Percentiles rank a stretch among this genome's conserved stretches.
These are phyloP conservation scores for Globisporangium orthogonon DNA, from an alignment of 352 stramenopile species.

Conservation along the genomic window DNA sequence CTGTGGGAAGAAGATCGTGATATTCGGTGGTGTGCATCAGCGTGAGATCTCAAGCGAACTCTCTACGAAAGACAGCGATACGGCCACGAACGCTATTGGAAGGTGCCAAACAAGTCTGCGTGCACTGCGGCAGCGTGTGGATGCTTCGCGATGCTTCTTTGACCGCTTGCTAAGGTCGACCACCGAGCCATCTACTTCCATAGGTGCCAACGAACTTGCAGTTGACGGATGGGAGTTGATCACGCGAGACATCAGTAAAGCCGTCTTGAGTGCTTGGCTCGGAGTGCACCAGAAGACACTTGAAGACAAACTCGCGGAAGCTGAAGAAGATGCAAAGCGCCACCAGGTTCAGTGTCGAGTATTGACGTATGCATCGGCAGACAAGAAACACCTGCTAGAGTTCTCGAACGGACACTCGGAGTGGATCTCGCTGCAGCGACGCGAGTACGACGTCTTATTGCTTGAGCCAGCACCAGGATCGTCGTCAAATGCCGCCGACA, in stretches of 20 bases:
- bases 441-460: constrained; percentile 41
- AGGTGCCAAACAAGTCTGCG: constrained; percentile 1
- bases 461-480: background rate
- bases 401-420: constrained; percentile 42
- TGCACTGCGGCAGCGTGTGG: constrained; percentile 5
- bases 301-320: constrained; percentile 3
- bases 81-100: background rate
- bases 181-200: background rate
- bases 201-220: too few species aligned
- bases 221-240: constrained; percentile 2
- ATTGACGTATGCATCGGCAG: constrained; percentile 29
- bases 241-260: background rate
- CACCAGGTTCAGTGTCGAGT: constrained; percentile 24
- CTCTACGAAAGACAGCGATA: background rate
- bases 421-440: constrained; percentile 30
- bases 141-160: constrained; percentile 1
- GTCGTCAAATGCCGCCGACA: background rate
- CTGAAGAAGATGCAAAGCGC: constrained; percentile 7
- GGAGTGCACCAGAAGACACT: background rate
- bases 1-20: constrained; percentile 52
- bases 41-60: background rate
- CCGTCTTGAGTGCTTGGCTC: constrained; percentile 9
- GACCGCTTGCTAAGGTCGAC: background rate
- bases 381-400: constrained; percentile 37
- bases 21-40: constrained; percentile 25